Percentiles rank a stretch among this genome's conserved stretches.
Conservation (phyloP, 352 stramenopile species). For the Phytophthora meadii region DNA sequence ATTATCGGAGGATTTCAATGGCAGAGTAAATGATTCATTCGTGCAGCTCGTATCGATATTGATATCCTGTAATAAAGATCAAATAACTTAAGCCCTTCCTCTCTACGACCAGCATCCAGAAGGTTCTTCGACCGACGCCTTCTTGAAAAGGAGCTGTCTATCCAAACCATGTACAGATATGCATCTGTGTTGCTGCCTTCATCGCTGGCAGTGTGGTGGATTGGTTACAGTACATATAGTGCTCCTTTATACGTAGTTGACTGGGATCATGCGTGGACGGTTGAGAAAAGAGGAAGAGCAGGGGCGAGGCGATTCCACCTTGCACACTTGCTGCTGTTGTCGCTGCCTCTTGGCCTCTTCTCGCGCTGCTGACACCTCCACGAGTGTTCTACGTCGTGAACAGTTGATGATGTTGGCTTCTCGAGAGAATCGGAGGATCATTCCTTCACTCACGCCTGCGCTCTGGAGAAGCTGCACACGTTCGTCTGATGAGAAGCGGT, state of each 20-base stretch:
- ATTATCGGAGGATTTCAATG: background rate
- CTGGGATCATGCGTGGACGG: constrained; percentile 53
- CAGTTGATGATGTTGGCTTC: constrained; percentile 73
- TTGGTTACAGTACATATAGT: constrained; percentile 1
- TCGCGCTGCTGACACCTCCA: constrained; percentile 47
- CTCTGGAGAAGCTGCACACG: constrained; percentile 55
- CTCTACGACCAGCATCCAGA: constrained; percentile 3
- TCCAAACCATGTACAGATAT: constrained; percentile 3
- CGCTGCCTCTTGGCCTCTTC: constrained; percentile 40
- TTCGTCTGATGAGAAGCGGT: constrained; percentile 61
- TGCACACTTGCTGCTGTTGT: constrained; percentile 26
- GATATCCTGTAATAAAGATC: constrained; percentile 31
- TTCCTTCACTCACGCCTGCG: constrained; percentile 63
- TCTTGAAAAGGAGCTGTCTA: constrained; percentile 11
- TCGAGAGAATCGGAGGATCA: constrained; percentile 71
- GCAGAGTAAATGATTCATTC: constrained; percentile 11
- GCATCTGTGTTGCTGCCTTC: constrained; percentile 1
- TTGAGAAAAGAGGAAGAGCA: constrained; percentile 43
- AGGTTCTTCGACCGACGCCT: constrained; percentile 16
- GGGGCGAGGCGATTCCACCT: constrained; percentile 27
- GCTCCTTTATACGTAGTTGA: constrained; percentile 49
- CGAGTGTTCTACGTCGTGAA: constrained; percentile 56
- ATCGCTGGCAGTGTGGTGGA: background rate
- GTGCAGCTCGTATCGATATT: constrained; percentile 28
- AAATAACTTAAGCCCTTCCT: constrained; percentile 38